Evolutionary conservation across 2,329 filamentous ascomycete species (phyloP).

Genomic region (Dactylonectria macrodidyma): DNA sequence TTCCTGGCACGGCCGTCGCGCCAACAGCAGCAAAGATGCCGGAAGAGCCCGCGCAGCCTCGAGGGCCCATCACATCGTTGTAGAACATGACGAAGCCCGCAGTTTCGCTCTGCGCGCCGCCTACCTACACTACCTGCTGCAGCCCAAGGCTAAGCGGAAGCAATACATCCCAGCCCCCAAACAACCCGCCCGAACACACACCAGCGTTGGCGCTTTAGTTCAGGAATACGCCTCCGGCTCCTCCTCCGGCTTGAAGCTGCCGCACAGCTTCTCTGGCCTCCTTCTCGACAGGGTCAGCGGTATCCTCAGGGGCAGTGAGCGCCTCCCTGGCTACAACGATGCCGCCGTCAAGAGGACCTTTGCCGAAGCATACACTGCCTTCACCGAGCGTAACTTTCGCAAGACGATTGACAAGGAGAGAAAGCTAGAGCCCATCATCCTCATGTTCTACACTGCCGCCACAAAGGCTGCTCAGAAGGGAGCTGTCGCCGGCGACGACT

Average conservation of each 20-base stretch:
- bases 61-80: constrained; percentile 61
- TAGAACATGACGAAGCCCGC: constrained; percentile 86
- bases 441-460: constrained; percentile 97
- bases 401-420: constrained; percentile 95
- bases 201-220: constrained; percentile 87
- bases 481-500: constrained; percentile 84
- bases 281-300: constrained; percentile 83
- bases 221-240: constrained; percentile 81
- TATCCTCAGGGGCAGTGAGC: constrained; percentile 86
- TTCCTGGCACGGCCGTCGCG: constrained; percentile 62
- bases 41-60: constrained; percentile 62
- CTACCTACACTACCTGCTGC: constrained; percentile 92
- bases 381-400: constrained; percentile 90
- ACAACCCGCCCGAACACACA: constrained; percentile 73
- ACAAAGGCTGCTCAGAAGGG: constrained; percentile 86
- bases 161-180: constrained; percentile 83
- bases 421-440: constrained; percentile 89
- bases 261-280: constrained; percentile 66
- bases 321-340: constrained; percentile 90
- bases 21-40: constrained; percentile 60
- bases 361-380: constrained; percentile 92
- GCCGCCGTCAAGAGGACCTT: constrained; percentile 93
- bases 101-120: constrained; percentile 91
- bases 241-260: constrained; percentile 68
- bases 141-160: constrained; percentile 89